These are phyloP conservation scores for Kluyveromyces sp. DNA, from an alignment of 1,139 yeast species.

Conservation along the genomic window DNA sequence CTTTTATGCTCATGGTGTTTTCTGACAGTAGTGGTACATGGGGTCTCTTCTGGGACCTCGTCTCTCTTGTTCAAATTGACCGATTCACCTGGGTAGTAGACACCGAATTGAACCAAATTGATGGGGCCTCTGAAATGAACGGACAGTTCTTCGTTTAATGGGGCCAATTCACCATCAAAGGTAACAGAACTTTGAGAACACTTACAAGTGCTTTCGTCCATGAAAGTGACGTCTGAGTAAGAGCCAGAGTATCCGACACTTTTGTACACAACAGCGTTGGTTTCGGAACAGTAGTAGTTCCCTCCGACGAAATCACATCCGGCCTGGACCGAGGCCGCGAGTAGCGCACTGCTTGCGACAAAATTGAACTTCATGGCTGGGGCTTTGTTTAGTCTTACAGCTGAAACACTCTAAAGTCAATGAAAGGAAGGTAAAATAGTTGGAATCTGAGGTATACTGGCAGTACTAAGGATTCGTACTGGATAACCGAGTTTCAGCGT, in stretches of 20 bases:
- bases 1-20: conserved; percentile 45
- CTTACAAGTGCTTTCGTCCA: conserved; percentile 62
- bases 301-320: conserved; percentile 50
- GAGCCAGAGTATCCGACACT: conserved; percentile 77
- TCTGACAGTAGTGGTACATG: conserved; percentile 36
- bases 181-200: conserved; percentile 46
- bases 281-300: conserved; percentile 74
- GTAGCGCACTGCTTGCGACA: conserved; percentile 19
- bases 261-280: conserved; percentile 59
- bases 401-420: background rate
- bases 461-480: too few species aligned
- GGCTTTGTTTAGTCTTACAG: background rate
- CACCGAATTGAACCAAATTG: conserved; percentile 71
- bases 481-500: too few species aligned
- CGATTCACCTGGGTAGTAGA: conserved; percentile 45
- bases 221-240: conserved; percentile 61
- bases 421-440: conserved; percentile 1
- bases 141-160: conserved; percentile 81
- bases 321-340: conserved; percentile 30
- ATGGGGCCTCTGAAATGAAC: conserved; percentile 95
- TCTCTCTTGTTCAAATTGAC: conserved; percentile 32
- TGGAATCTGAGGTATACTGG: background rate
- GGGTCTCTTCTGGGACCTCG: conserved; percentile 12
- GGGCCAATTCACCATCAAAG: conserved; percentile 73
- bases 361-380: conserved; percentile 22